Conservation (phyloP, 495 filamentous ascomycete species). For the Chlorociboria aeruginascens region DNA sequence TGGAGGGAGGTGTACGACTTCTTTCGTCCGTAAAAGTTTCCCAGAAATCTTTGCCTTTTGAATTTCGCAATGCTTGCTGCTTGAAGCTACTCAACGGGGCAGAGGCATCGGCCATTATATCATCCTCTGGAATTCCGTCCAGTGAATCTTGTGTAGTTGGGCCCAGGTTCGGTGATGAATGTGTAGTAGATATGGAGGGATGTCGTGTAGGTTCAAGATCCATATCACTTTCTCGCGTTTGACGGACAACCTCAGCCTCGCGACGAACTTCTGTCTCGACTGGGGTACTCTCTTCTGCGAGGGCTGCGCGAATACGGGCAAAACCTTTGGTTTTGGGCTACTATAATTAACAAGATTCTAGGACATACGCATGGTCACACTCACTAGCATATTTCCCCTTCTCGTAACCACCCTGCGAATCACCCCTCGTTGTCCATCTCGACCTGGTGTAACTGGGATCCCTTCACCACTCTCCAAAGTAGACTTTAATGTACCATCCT, state of each 20-base stretch:
- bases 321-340: slow-evolving; percentile 85
- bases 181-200: slow-evolving; percentile 30
- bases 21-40: slow-evolving; percentile 52
- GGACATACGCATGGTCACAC: slow-evolving; percentile 15
- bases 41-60: slow-evolving; percentile 67
- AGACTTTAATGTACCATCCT: slow-evolving; percentile 50
- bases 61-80: slow-evolving; percentile 57
- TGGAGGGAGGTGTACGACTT: slow-evolving; percentile 40
- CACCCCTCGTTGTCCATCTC: slow-evolving; percentile 37
- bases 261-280: slow-evolving; percentile 79
- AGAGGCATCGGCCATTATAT: slow-evolving; percentile 44
- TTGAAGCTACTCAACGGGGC: slow-evolving; percentile 54
- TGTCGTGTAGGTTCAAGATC: slow-evolving; percentile 26
- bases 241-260: slow-evolving; percentile 88
- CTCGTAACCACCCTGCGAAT: slow-evolving; percentile 66
- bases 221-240: slow-evolving; percentile 69
- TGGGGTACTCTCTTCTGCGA: slow-evolving; percentile 77
- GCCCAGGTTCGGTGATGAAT: slow-evolving; percentile 35
- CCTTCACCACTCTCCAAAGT: slow-evolving; percentile 33
- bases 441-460: slow-evolving; percentile 28
- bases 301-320: slow-evolving; percentile 78
- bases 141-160: slow-evolving; percentile 31
- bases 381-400: slow-evolving; percentile 75
- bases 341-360: slow-evolving; percentile 7
- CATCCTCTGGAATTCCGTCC: slow-evolving; percentile 47